Base-by-base conservation (phyloP, 2,329 filamentous ascomycete species). In the Beauveria sp. region DNA sequence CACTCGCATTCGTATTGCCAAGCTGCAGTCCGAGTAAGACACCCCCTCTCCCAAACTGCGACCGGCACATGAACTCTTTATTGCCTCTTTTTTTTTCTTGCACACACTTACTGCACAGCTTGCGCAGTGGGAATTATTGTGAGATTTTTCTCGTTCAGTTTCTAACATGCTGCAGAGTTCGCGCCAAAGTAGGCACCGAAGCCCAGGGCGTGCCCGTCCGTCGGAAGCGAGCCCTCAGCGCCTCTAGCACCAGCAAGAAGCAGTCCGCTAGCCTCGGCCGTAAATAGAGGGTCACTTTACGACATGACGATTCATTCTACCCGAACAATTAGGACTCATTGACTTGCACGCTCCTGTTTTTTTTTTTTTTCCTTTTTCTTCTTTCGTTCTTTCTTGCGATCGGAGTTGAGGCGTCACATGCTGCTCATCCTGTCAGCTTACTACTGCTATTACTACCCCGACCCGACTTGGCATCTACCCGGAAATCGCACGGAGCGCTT, bases 1-100 rank as follows among this genome's bases (percentile, higher is more conserved):
- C 42, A 72, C 75, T 61, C 76, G 78, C 57, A 72, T 81, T 63
- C 78, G 79, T 64, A 76, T 82, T 63, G 78, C 78, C 30, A 73
- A 79, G 30, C 69, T 81, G 42, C 77, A 79, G 68, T 75, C 74
- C 50, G 71, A 79, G 79, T 81, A 70, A 66, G 79, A 75, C 14
- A 18, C 7, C 28, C 51, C 34, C 14, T n/a, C 51, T 30, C n/a
- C 22, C 24, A 14, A 12, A 56, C 3, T n/a, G 22, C 51, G 22
- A n/a, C 24, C 40, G 20, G 9, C 51, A 58, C 42, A 14, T 42
- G 28, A 26, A 14, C 40, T n/a, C 34, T 22, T 14, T 5, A 38
- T 16, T 38, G 34, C 10, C 22, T 34, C 10, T 10, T 49, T 9
- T 8, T n/a, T 9, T 8, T n/a, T 4, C 5, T 20, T 22, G 9